These are phyloP conservation scores for Epichloe brachyelytri DNA, from an alignment of 2,329 filamentous ascomycete species.

Conservation along the genomic window DNA sequence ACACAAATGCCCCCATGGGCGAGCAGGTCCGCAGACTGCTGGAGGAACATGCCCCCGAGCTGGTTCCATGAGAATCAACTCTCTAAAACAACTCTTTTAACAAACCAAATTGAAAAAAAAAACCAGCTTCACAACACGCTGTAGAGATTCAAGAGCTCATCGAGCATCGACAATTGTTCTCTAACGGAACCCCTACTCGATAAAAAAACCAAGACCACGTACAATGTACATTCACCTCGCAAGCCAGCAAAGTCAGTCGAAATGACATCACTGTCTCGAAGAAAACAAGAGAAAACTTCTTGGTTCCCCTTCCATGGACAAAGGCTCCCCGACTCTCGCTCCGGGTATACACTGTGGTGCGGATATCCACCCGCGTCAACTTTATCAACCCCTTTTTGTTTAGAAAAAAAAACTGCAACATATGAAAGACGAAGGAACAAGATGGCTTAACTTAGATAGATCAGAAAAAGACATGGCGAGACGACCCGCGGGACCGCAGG, in stretches of 20 bases:
- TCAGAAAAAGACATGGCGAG: not conserved
- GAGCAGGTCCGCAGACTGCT: not conserved
- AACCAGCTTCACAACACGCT: no score
- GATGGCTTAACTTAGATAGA: not conserved
- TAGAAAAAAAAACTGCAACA: not conserved
- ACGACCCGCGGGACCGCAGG: not conserved
- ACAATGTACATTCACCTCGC: not conserved
- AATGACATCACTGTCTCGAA: no score
- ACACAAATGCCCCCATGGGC: not conserved
- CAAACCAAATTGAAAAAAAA: no score
- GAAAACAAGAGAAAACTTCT: not conserved
- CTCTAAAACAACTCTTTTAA: not conserved
- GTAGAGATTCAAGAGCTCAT: no score
- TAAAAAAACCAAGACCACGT: not conserved
- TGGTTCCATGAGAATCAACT: not conserved
- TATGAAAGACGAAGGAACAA: not conserved
- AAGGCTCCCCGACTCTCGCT: slow-evolving; percentile 8
- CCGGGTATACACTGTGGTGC: not conserved
- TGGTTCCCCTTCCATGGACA: not conserved
- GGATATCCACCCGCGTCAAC: not conserved
- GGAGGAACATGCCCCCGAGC: not conserved
- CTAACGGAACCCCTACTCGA: no score
- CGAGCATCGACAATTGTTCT: no score
- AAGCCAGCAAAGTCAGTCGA: not conserved
- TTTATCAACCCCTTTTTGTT: not conserved